Evolutionary conservation across 2,329 filamentous ascomycete species (phyloP).

Genomic region (Diaporthe humulicola): DNA sequence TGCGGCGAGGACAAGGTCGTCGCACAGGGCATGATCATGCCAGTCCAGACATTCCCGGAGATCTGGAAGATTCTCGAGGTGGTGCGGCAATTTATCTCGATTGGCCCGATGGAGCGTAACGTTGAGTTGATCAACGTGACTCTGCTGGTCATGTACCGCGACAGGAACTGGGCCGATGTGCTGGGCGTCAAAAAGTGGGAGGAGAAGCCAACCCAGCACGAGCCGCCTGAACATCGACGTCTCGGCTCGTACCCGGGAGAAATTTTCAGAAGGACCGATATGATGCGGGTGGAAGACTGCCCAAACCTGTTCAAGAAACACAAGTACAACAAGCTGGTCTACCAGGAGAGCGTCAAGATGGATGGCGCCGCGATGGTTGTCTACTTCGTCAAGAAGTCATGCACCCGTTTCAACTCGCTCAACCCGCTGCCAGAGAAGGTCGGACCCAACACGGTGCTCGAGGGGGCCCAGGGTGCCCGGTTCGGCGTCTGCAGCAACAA

Average conservation of each 20-base stretch:
- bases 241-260: conserved; percentile 39
- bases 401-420: conserved; percentile 38
- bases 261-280: conserved; percentile 45
- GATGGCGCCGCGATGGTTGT: conserved; percentile 54
- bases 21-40: conserved; percentile 42
- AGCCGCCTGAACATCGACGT: neutral
- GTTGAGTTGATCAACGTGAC: conserved; percentile 13
- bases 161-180: conserved; percentile 35
- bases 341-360: conserved; percentile 55
- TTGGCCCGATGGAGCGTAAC: neutral
- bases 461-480: conserved; percentile 47
- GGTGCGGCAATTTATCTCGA: conserved; percentile 7
- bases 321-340: conserved; percentile 45
- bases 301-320: conserved; percentile 46
- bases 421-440: conserved; percentile 33
- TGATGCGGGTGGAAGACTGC: conserved; percentile 47
- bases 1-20: conserved; percentile 39
- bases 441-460: conserved; percentile 40
- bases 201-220: neutral
- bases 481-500: conserved; percentile 50
- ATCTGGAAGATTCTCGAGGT: conserved; percentile 31
- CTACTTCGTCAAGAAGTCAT: conserved; percentile 50
- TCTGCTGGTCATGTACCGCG: conserved; percentile 18
- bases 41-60: conserved; percentile 41
- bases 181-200: conserved; percentile 46